These are phyloP conservation scores for Osmanthus fragrans DNA, from an alignment of 257 asterid species.

Conservation along the genomic window DNA sequence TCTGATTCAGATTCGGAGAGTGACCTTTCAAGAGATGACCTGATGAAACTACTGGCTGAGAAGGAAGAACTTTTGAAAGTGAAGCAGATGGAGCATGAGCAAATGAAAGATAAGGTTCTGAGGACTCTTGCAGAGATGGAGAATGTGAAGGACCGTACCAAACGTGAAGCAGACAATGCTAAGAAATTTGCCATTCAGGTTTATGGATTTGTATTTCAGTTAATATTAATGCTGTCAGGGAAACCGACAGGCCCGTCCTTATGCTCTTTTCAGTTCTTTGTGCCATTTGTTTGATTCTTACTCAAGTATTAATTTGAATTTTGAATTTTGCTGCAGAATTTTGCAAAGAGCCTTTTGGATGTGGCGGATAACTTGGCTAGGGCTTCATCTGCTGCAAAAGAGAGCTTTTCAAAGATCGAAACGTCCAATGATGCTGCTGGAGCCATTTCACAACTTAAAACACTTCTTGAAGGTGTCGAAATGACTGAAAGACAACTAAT, in stretches of 20 bases:
- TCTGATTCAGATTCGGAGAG: constrained; percentile 47
- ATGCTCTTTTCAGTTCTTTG: background rate
- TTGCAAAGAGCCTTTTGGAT: constrained; percentile 75
- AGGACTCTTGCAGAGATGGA: constrained; percentile 81
- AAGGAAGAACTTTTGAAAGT: constrained; percentile 53
- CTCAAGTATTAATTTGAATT: constrained; percentile 11
- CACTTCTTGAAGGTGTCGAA: constrained; percentile 94
- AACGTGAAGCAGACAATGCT: constrained; percentile 80
- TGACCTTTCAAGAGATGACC: constrained; percentile 71
- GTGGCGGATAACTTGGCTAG: constrained; percentile 83
- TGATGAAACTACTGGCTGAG: constrained; percentile 70
- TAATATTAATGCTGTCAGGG: background rate
- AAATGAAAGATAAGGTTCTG: constrained; percentile 69
- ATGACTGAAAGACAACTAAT: constrained; percentile 94
- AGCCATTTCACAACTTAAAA: constrained; percentile 74
- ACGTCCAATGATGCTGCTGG: constrained; percentile 61
- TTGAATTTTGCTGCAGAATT: constrained; percentile 61
- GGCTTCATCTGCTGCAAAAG: constrained; percentile 90
- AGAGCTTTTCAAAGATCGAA: constrained; percentile 71
- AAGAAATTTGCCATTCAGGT: constrained; percentile 90
- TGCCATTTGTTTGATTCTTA: background rate
- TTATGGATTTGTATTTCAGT: constrained; percentile 5
- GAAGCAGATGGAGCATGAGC: constrained; percentile 60
- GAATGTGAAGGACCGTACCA: constrained; percentile 71
- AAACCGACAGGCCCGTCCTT: background rate